phyloP scores from a whole-genome alignment of 2,329 filamentous ascomycete species.

The Colletotrichum gloeosporioides region DNA sequence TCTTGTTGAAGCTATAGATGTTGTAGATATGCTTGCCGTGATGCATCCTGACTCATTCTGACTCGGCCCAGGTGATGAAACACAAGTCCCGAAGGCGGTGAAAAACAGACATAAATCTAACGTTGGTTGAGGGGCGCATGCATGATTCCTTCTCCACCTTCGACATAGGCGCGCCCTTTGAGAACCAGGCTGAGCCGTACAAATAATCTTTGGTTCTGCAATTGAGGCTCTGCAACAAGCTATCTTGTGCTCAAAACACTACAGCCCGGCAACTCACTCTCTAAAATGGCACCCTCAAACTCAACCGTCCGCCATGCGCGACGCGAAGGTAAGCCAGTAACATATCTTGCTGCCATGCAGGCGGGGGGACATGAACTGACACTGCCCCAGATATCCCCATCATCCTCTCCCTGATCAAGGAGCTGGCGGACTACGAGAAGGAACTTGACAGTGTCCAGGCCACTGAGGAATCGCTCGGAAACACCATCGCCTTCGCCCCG shows the following conservation, averaged over 20 bases:
- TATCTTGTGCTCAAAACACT: neutral
- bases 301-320: constrained; percentile 61
- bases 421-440: constrained; percentile 88
- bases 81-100: neutral
- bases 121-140: neutral
- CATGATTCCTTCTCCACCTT: neutral
- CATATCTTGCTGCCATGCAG: neutral
- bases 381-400: constrained; percentile 70
- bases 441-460: constrained; percentile 77
- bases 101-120: neutral
- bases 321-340: constrained; percentile 55
- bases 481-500: constrained; percentile 80
- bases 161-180: constrained; percentile 14
- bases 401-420: constrained; percentile 84
- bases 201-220: neutral
- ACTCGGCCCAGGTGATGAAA: neutral
- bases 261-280: neutral
- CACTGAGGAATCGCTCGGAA: constrained; percentile 73
- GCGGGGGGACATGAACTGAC: neutral
- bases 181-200: neutral
- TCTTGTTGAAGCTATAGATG: neutral
- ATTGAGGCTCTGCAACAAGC: neutral
- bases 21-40: neutral
- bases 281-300: constrained; percentile 34
- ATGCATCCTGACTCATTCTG: neutral